Evolutionary conservation across 2,329 filamentous ascomycete species (phyloP).

Genomic region (Kalaharituber pfeilii): DNA sequence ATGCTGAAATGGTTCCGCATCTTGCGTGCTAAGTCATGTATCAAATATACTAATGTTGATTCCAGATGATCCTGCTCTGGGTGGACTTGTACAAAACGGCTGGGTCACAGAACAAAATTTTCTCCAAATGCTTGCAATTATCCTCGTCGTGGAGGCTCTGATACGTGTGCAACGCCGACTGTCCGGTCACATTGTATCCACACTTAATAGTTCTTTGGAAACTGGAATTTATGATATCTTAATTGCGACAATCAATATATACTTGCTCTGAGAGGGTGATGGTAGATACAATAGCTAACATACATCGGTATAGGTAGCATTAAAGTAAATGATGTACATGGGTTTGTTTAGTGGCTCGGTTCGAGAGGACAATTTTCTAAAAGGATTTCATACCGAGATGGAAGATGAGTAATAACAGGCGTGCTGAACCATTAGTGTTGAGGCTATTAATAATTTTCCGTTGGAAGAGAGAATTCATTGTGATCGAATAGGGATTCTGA

Average conservation of each 20-base stretch:
- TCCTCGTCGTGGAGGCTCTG: neutral
- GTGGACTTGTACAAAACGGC: constrained; percentile 11
- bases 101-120: constrained; percentile 12
- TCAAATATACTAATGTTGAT: no score
- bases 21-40: no score
- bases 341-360: constrained; percentile 9
- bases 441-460: constrained; percentile 6
- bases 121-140: constrained; percentile 12
- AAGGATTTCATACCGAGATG: constrained; percentile 7
- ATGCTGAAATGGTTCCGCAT: no score
- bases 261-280: neutral
- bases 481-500: constrained; percentile 4
- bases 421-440: constrained; percentile 5
- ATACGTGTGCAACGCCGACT: constrained; percentile 8
- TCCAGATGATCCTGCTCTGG: no score
- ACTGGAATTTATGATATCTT: constrained; percentile 8
- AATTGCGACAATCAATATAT: constrained; percentile 5
- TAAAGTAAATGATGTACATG: constrained; percentile 8
- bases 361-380: constrained; percentile 8
- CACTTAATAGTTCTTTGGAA: constrained; percentile 1
- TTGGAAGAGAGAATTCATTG: constrained; percentile 2
- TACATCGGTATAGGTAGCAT: constrained; percentile 5
- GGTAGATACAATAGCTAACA: neutral
- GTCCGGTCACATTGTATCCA: constrained; percentile 8
- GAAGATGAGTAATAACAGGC: constrained; percentile 7